A percentile compares a stretch with the other conserved stretches of the same genome.
These are phyloP conservation scores for Lecanicillium sp. DNA, from an alignment of 2,329 filamentous ascomycete genomes.

Conservation along the genomic window DNA sequence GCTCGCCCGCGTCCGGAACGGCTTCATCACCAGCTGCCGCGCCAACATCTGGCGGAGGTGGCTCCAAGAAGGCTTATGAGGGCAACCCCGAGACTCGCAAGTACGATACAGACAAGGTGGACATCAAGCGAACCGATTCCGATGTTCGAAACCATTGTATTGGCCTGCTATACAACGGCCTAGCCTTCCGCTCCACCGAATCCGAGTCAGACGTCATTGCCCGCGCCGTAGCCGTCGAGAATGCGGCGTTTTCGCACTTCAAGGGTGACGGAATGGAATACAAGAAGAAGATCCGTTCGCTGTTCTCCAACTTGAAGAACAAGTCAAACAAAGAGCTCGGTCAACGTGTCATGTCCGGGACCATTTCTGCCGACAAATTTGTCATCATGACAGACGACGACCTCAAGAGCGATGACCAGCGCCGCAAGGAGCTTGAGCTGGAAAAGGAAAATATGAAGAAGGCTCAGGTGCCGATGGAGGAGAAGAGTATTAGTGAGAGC, in stretches of 20 bases:
- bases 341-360: slow-evolving; percentile 63
- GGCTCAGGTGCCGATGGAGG: slow-evolving; percentile 85
- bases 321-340: slow-evolving; percentile 76
- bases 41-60: slow-evolving; percentile 19
- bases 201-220: slow-evolving; percentile 64
- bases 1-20: slow-evolving; percentile 32
- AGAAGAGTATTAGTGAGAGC: slow-evolving; percentile 83
- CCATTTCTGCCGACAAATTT: slow-evolving; percentile 64
- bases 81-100: slow-evolving; percentile 72
- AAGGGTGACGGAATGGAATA: slow-evolving; percentile 69
- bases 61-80: slow-evolving; percentile 40
- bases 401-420: slow-evolving; percentile 78
- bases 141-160: slow-evolving; percentile 74
- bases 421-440: slow-evolving; percentile 65
- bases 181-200: slow-evolving; percentile 63
- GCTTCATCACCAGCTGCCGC: slow-evolving; percentile 45
- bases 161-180: slow-evolving; percentile 86
- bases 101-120: slow-evolving; percentile 72
- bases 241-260: slow-evolving; percentile 62
- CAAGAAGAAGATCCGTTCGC: slow-evolving; percentile 79
- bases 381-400: slow-evolving; percentile 85
- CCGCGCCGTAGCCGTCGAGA: slow-evolving; percentile 73
- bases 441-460: slow-evolving; percentile 94
- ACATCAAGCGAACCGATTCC: slow-evolving; percentile 67
- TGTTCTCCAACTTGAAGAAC: slow-evolving; percentile 93